Conservation (phyloP, 2,329 filamentous ascomycete genomes). For the Davidsoniella eucalypti region DNA sequence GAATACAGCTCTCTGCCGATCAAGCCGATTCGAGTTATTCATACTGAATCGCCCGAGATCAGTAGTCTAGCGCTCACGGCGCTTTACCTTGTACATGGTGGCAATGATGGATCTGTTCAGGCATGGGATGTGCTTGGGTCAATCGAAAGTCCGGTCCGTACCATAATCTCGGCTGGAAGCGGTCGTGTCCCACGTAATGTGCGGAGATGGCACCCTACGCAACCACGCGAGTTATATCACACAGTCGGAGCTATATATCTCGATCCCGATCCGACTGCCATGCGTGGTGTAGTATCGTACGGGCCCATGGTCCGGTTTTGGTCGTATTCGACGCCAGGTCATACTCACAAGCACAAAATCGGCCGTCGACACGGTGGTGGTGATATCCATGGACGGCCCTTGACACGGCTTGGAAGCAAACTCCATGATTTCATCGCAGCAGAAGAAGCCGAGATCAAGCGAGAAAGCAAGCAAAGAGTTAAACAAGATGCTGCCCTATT, state of each 20-base stretch:
- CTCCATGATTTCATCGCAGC: slow-evolving; percentile 70
- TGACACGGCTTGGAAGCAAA: slow-evolving; percentile 37
- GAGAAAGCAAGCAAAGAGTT: slow-evolving; percentile 48
- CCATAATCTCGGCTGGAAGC: slow-evolving; percentile 70
- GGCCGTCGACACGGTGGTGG: slow-evolving; percentile 51
- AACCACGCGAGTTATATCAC: slow-evolving; percentile 61
- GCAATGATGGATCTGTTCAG: slow-evolving; percentile 87
- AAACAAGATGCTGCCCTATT: slow-evolving; percentile 56
- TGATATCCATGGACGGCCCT: slow-evolving; percentile 36
- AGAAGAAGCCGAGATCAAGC: slow-evolving; percentile 66
- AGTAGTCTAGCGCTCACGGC: slow-evolving; percentile 70
- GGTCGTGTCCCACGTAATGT: slow-evolving; percentile 64
- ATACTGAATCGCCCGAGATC: slow-evolving; percentile 80
- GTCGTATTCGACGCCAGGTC: slow-evolving; percentile 20
- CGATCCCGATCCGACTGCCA: slow-evolving; percentile 70
- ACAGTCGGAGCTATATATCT: slow-evolving; percentile 67
- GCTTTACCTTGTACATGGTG: slow-evolving; percentile 79
- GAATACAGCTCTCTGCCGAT: slow-evolving; percentile 34
- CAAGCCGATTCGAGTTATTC: slow-evolving; percentile 60
- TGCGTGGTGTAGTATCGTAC: slow-evolving; percentile 75
- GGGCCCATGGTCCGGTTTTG: slow-evolving; percentile 82
- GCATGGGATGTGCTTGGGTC: slow-evolving; percentile 94
- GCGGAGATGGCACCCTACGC: slow-evolving; percentile 34
- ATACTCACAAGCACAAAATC: too few relatives aligned
- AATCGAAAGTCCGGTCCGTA: slow-evolving; percentile 59